Conservation (phyloP, 768 basidiomycete genomes). For the Panaeolus papilionaceus region DNA sequence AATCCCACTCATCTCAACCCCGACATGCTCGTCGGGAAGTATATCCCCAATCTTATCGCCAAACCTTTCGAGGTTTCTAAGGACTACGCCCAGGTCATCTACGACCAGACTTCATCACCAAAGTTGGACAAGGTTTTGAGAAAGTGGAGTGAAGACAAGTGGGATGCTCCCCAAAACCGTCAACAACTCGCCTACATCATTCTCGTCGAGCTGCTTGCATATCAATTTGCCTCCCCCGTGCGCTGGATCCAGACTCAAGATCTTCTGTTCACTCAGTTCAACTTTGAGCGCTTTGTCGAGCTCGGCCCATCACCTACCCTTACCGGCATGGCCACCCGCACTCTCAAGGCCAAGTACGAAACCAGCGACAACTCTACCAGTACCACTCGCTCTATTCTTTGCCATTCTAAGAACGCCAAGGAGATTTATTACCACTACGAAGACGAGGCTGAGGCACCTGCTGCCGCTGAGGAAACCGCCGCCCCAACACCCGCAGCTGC, state of each 20-base stretch:
- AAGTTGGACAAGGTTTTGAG: constrained; percentile 94
- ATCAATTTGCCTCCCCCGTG: constrained; percentile 98
- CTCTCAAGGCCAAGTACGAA: constrained; percentile 94
- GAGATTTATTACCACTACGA: constrained; percentile 99
- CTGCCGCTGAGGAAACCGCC: constrained; percentile 41
- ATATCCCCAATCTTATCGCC: constrained; percentile 96
- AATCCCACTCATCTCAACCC: constrained; percentile 90
- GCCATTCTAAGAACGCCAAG: constrained; percentile 94
- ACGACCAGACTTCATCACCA: constrained; percentile 96
- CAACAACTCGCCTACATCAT: constrained; percentile 96
- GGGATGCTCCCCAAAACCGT: constrained; percentile 82
- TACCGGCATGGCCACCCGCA: constrained; percentile 92
- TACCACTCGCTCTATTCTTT: constrained; percentile 81
- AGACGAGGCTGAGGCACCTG: constrained; percentile 67
- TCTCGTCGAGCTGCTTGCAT: constrained; percentile 95
- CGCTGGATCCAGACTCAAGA: constrained; percentile 99
- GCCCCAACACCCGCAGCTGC: constrained; percentile 42
- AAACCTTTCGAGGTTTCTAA: constrained; percentile 83
- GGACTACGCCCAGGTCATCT: constrained; percentile 93
- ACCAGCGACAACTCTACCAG: constrained; percentile 84
- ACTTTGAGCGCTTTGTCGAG: constrained; percentile 94
- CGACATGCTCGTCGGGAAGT: constrained; percentile 92
- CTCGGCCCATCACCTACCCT: constrained; percentile 96
- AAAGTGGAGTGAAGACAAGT: constrained; percentile 91
- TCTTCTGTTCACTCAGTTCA: constrained; percentile 83